These are phyloP conservation scores for Hyphodiscus sp. DNA, from an alignment of 2,329 filamentous ascomycete species.

Conservation along the genomic window DNA sequence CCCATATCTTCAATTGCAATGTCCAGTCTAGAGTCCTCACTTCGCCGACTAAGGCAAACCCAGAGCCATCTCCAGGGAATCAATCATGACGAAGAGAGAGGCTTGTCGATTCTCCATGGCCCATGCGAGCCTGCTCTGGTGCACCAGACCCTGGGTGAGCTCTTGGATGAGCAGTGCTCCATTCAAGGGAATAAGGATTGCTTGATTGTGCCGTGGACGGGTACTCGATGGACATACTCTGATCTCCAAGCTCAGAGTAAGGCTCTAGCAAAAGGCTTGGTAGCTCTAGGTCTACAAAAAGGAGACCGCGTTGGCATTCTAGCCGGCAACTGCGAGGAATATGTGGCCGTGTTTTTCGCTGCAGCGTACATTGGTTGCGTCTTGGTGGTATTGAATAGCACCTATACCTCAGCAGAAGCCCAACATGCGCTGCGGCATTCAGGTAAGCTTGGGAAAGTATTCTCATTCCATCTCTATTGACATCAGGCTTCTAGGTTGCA, in stretches of 20 bases:
- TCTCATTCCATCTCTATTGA: conserved; percentile 52
- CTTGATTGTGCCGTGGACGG: conserved; percentile 70
- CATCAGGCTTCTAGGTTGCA: conserved; percentile 47
- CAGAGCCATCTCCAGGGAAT: too few species aligned
- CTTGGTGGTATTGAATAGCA: conserved; percentile 75
- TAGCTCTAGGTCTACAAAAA: conserved; percentile 32
- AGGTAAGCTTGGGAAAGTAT: conserved; percentile 45
- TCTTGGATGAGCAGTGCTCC: conserved; percentile 64
- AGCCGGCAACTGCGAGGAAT: conserved; percentile 18
- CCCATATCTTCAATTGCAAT: too few species aligned
- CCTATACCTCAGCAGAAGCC: conserved; percentile 53
- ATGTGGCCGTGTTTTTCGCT: conserved; percentile 26
- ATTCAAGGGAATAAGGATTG: conserved; percentile 61
- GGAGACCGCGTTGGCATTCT: conserved; percentile 19
- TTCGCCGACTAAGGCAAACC: too few species aligned
- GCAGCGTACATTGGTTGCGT: conserved; percentile 49
- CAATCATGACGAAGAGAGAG: too few species aligned
- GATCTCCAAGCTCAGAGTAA: conserved; percentile 57
- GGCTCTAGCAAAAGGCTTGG: conserved; percentile 56
- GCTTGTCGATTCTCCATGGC: conserved; percentile 1
- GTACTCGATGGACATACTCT: conserved; percentile 65
- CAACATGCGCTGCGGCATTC: conserved; percentile 61
- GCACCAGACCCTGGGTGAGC: conserved; percentile 64
- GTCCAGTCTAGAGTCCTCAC: too few species aligned
- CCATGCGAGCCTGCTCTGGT: conserved; percentile 62